Base-by-base conservation (phyloP, 495 filamentous ascomycete species). In the Trypethelium eluteriae region DNA sequence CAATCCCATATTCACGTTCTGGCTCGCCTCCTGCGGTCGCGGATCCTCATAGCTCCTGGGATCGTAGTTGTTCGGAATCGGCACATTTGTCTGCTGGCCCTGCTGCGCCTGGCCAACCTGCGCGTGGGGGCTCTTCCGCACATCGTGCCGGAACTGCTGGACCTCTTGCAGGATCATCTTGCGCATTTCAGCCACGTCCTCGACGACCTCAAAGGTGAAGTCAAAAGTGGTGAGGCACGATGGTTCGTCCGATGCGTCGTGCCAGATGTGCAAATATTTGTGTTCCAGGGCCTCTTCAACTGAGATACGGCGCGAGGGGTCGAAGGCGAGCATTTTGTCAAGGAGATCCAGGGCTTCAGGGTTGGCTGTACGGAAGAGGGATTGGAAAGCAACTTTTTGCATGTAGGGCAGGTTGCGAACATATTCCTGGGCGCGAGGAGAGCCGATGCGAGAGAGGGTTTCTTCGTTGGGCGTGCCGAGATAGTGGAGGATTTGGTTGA, bases 401-500 rank as follows among this genome's bases (percentile, higher is more conserved):
- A 98, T 98, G 80, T 85, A 95, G 2, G 93, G 94, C 57, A 98
- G 82, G 81, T 98, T 98, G 76, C 94, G 92, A 64, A 98, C 94
- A 77, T 98, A 98, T 74, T 98, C 94, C 76, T 98, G 94, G 7
- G 94, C 94, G 67, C 95, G 86, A 2, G 94, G 93, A 2, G 92
- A 96, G 39, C 94, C 95, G 72, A 98, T 98, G 64, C 94, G 92
- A 38, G 85, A 88, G 35, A 98, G 84, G 0, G 94, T 98, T 74
- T 96, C 91, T 76, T 98, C 94, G 73, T 91, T 94, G 10, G 94
- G 94, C 0, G 94, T 98, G 59, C 94, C 94, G 41, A 98, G 87
- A 78, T 95, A 97, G 81, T 98, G 93, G 59, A 98, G 84, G 74
- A 98, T 98, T 78, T 98, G 95, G 82, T 98, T 98, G 71, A 98